Percentiles rank a stretch among this genome's conserved stretches.
phyloP scores from a whole-genome alignment of 371 early-diverging fungal species.

The Actinomortierella wolfii region DNA sequence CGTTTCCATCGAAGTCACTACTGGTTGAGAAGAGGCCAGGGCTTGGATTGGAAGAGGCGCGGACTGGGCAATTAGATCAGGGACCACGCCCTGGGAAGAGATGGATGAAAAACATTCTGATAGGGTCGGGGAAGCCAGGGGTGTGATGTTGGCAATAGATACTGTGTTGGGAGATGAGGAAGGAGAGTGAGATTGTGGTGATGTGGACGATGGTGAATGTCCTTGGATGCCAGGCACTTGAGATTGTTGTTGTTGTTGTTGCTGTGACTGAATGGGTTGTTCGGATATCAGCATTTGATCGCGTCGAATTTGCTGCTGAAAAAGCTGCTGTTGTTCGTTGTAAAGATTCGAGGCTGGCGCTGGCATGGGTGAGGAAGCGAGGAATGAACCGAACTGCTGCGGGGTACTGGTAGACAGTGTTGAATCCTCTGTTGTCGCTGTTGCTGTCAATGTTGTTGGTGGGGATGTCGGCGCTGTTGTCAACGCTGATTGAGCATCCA shows the following conservation, averaged over 20 bases:
- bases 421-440: slow-evolving; percentile 5
- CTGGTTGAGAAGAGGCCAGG: too few relatives aligned
- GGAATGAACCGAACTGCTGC: not conserved
- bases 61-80: too few relatives aligned
- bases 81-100: too few relatives aligned
- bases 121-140: too few relatives aligned
- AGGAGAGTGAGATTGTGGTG: not conserved
- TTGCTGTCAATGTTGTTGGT: slow-evolving; percentile 3
- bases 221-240: not conserved
- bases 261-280: not conserved
- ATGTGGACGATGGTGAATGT: slow-evolving; percentile 1
- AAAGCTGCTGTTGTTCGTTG: slow-evolving; percentile 1
- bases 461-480: not conserved
- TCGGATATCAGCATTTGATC: too few relatives aligned
- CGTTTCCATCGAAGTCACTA: too few relatives aligned
- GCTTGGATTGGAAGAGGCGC: too few relatives aligned
- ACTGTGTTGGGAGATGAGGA: not conserved
- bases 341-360: not conserved
- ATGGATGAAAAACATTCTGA: too few relatives aligned
- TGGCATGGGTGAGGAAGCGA: not conserved
- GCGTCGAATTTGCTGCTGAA: not conserved
- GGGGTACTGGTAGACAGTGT: not conserved
- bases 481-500: not conserved
- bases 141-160: too few relatives aligned
- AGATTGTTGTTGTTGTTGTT: slow-evolving; percentile 3